Base-by-base conservation (phyloP, 352 stramenopile species). In the Aphanomyces cochlioides region DNA sequence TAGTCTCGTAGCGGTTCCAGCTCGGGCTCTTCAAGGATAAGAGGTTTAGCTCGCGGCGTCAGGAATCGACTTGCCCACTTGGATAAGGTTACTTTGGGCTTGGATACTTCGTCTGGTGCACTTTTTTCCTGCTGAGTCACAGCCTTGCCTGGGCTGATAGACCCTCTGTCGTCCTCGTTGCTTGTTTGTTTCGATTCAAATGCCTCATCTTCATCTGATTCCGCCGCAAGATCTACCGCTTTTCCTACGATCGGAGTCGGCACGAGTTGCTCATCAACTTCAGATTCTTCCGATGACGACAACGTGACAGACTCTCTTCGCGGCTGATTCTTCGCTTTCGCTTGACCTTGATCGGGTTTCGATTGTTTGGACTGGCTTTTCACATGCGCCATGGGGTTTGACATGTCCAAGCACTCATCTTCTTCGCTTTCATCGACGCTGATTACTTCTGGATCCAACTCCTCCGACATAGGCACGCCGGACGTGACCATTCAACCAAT, bases 1-100 rank as follows among this genome's bases (percentile, higher is more conserved):
- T 87, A 90, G 56, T 94, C 86, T 47, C 90, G 92, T n/a, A 94
- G 73, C 50, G 86, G 84, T 68, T 94, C 84, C 8, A 94, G 68
- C 12, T 83, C 79, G 12, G 45, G 12, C 38, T 72, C 66, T 13
- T 72, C 58, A 28, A 66, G 28, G 28, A 66, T 4, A 15, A 41
- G 28, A 15, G 58, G 39, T 13, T n/a, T 17, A 15, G 58, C 7
- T 5, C 58, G 58, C 4, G 58, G 58, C 6, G 36, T 17, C 5
- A 66, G 58, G 39, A 66, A 66, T 12, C 58, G 58, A 47, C 58
- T 66, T 28, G 58, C 58, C 58, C 58, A 66, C 15, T 66, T 66
- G 8, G 58, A 66, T 10, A 66, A 41, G n/a, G 36, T 38, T n/a
- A 66, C 36, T 10, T 17, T 47, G 13, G 58, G 36, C 37, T 50